A percentile compares a stretch with the other conserved stretches of the same genome.
Conservation (phyloP, 2,329 filamentous ascomycete genomes). For the Pezicula neosporulosa region DNA sequence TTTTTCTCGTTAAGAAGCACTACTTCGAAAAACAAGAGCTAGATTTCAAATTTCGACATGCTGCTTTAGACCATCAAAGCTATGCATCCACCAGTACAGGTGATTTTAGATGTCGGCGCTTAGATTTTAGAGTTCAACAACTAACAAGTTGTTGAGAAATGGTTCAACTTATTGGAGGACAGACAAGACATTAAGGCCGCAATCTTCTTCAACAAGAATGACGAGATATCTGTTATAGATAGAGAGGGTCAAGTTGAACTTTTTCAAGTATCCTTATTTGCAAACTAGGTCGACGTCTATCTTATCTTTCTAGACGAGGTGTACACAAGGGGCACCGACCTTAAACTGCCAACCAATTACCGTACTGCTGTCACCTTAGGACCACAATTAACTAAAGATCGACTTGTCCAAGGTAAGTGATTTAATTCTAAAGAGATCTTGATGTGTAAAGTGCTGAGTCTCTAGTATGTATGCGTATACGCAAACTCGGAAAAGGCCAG, state of each 20-base stretch:
- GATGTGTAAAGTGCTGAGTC: constrained; percentile 1
- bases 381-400: constrained; percentile 62
- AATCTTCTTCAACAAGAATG: constrained; percentile 54
- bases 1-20: not conserved
- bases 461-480: constrained; percentile 67
- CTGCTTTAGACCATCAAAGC: constrained; percentile 42
- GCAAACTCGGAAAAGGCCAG: constrained; percentile 64
- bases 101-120: constrained; percentile 69
- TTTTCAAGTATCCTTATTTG: constrained; percentile 56
- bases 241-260: constrained; percentile 39
- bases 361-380: constrained; percentile 67
- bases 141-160: constrained; percentile 44
- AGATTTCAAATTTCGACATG: constrained; percentile 29
- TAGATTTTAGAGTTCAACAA: constrained; percentile 64
- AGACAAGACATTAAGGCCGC: constrained; percentile 37
- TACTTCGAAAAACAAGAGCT: not conserved
- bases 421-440: not conserved
- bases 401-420: constrained; percentile 59
- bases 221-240: constrained; percentile 52
- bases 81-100: constrained; percentile 39
- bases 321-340: constrained; percentile 67
- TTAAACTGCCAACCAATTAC: constrained; percentile 55
- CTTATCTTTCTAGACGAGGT: constrained; percentile 68
- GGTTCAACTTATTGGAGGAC: constrained; percentile 37
- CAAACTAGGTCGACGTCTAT: constrained; percentile 52